A percentile compares a stretch with the other conserved stretches of the same genome.
Conservation (phyloP, 148 eudicot genomes). For the Silene conica region DNA sequence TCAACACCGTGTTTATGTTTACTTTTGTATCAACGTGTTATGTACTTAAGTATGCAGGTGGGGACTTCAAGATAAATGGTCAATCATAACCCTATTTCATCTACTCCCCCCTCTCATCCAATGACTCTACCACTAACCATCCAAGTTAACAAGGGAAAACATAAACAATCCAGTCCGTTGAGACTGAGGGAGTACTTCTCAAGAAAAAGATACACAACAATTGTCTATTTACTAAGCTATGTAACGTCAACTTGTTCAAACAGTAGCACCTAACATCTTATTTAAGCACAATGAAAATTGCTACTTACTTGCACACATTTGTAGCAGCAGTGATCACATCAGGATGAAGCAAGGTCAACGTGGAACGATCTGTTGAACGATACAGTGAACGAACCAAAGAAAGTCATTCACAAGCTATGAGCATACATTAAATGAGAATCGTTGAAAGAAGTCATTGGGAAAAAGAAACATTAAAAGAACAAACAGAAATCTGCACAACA, state of each 20-base stretch:
- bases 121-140: neutral
- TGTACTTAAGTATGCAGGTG: too few species aligned
- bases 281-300: neutral
- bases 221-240: neutral
- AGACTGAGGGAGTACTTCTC: neutral
- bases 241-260: neutral
- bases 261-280: conserved; percentile 1
- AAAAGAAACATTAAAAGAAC: neutral
- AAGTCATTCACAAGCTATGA: neutral
- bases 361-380: conserved; percentile 55
- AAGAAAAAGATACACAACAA: neutral
- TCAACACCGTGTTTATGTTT: neutral
- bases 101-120: neutral
- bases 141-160: neutral
- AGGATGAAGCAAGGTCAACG: conserved; percentile 63
- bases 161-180: neutral
- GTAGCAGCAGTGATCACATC: conserved; percentile 63
- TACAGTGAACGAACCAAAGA: neutral
- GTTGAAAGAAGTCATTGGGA: neutral
- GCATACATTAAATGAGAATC: neutral
- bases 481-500: neutral
- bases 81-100: neutral
- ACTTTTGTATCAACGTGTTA: neutral
- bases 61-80: neutral
- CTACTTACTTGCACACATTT: conserved; percentile 63